Percentiles rank a stretch among this genome's conserved stretches.
phyloP scores from a whole-genome alignment of 192 early-diverging fungal genomes.

The Rhizophagus clarus region DNA sequence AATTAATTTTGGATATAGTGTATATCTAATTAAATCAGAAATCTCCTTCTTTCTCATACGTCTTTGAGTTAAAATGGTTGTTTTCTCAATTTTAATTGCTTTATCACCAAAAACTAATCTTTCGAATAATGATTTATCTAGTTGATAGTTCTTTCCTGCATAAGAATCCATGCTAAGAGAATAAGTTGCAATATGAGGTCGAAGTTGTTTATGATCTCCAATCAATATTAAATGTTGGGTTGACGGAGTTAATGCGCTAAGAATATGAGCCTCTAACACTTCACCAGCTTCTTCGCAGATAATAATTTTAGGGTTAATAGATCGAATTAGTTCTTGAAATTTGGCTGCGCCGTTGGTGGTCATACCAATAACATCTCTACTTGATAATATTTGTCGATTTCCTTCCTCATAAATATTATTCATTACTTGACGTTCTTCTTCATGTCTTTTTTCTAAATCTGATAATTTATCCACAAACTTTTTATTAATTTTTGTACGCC shows the following conservation, averaged over 20 bases:
- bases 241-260: conserved; percentile 44
- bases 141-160: conserved; percentile 39
- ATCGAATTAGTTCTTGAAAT: conserved; percentile 27
- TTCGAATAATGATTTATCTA: conserved; percentile 57
- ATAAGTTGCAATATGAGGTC: not conserved
- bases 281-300: conserved; percentile 64
- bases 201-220: conserved; percentile 46
- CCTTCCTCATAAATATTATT: conserved; percentile 40
- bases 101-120: conserved; percentile 32
- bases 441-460: conserved; percentile 1
- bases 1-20: conserved; percentile 49
- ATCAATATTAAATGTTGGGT: conserved; percentile 61
- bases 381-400: conserved; percentile 34
- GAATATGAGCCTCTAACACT: conserved; percentile 58
- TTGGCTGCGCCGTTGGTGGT: conserved; percentile 68
- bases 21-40: conserved; percentile 46
- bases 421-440: conserved; percentile 6
- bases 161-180: conserved; percentile 39
- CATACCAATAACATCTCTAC: conserved; percentile 52
- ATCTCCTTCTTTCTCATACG: conserved; percentile 58
- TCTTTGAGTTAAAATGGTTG: conserved; percentile 35
- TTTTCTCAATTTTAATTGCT: not conserved
- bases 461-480: conserved; percentile 34
- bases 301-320: conserved; percentile 51
- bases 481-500: conserved; percentile 37